Base-by-base conservation (phyloP, 441 rosid species). In the Aleurites moluccanus region DNA sequence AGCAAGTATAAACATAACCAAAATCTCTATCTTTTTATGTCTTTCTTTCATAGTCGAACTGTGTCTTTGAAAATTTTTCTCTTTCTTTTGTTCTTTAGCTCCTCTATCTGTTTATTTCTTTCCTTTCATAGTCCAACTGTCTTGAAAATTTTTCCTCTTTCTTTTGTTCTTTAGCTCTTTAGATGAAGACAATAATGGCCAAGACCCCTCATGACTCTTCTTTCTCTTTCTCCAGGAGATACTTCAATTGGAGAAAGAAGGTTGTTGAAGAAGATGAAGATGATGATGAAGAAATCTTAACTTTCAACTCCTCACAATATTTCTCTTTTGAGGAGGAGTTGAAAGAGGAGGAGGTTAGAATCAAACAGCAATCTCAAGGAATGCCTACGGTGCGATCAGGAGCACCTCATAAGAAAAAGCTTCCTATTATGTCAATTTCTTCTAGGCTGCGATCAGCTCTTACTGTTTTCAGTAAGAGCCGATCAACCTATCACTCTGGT, bases 191-290 rank as follows among this genome's bases (percentile, higher is more conserved):
- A 81, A 90, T 91, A 80, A 83, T 81, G 82, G 87, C 92, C 42
- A 91, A 78, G 77, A 79, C 85, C 78, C 84, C 79, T 13, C 77
- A 75, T 5, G 84, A 81, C 79, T 85, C 91, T 74, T 86, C 97
- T n/a, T 83, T 92, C 69, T 82, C 75, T 76, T 75, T 75, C 72
- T 81, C 81, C 83, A 91, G 87, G 82, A 83, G 97, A 73, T 89
- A 88, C 86, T 90, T 90, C 89, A 92, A 87, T 76, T 90, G 96
- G 94, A 86, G 87, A 47, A 89, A 85, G 78, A 91, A 91, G 79
- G 78, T 84, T 64, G 84, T 61, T 20, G 88, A 84, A 53, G 80
- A 74, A 21, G 90, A 92, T 4, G 92, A 88, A 18, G 90, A 83
- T 59, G 85, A n/a, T n/a, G n/a, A 83, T 21, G 82, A 75, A 67